phyloP scores from a whole-genome alignment of 139 green algal species.

The Coelastrella sp. region DNA sequence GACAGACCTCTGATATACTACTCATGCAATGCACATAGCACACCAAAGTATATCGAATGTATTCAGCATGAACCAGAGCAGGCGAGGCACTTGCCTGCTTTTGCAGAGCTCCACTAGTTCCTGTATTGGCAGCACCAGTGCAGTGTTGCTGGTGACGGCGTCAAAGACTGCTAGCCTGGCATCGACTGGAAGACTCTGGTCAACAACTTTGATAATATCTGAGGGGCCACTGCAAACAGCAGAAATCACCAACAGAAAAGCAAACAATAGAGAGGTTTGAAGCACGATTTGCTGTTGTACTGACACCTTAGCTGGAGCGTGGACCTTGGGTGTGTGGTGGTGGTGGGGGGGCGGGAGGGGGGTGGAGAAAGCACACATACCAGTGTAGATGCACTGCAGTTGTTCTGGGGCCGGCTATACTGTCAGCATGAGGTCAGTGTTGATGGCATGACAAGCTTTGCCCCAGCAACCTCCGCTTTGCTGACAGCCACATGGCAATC shows the following conservation, averaged over 20 bases:
- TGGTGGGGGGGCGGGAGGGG: no score
- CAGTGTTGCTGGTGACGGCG: slow-evolving; percentile 75
- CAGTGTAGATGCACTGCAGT: no score
- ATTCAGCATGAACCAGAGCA: not conserved
- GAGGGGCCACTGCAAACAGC: slow-evolving; percentile 50
- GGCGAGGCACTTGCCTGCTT: slow-evolving; percentile 48
- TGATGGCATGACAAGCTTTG: no score
- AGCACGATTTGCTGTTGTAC: not conserved
- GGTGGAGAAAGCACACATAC: no score
- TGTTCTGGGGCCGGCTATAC: no score
- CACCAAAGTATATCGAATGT: not conserved
- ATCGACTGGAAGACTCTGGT: slow-evolving; percentile 52
- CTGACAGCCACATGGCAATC: no score
- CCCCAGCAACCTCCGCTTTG: no score
- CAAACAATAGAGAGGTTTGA: no score
- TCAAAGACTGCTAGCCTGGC: slow-evolving; percentile 77
- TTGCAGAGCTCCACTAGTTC: slow-evolving; percentile 68
- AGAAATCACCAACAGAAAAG: not conserved
- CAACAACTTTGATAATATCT: slow-evolving; percentile 62
- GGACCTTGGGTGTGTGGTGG: no score
- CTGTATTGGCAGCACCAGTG: slow-evolving; percentile 67
- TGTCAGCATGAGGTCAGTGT: no score
- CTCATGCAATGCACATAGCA: not conserved
- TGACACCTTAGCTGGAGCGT: no score
- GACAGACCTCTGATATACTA: no score